Conservation (phyloP, 2,329 filamentous ascomycete genomes). For the Alternaria sp. region DNA sequence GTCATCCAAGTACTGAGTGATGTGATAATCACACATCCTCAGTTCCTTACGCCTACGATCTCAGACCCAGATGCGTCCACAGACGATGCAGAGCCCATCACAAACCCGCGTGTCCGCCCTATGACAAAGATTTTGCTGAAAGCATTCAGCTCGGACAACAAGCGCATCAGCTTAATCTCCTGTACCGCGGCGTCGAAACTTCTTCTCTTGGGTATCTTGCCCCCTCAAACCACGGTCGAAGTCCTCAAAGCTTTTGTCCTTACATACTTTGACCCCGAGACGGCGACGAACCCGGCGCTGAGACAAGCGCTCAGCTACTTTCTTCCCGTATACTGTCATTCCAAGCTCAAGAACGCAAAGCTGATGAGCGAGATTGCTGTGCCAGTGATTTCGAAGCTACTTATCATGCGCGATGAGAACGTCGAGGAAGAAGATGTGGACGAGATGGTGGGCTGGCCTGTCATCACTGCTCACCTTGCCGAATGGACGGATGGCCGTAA, state of each 20-base stretch:
- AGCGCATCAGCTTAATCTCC: constrained; percentile 81
- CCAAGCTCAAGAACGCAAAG: constrained; percentile 80
- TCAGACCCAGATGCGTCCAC: constrained; percentile 51
- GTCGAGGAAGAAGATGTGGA: constrained; percentile 76
- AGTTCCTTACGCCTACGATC: constrained; percentile 72
- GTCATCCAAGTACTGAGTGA: constrained; percentile 92
- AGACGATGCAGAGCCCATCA: constrained; percentile 44
- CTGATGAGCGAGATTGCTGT: constrained; percentile 80
- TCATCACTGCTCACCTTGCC: constrained; percentile 82
- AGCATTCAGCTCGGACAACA: constrained; percentile 72
- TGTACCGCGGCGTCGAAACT: constrained; percentile 86
- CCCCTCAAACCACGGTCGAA: constrained; percentile 61
- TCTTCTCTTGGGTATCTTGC: constrained; percentile 78
- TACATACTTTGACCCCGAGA: constrained; percentile 89
- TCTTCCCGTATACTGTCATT: constrained; percentile 93
- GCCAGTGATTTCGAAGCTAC: constrained; percentile 76
- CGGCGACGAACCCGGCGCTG: constrained; percentile 79
- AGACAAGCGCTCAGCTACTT: constrained; percentile 92
- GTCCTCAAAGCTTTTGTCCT: constrained; percentile 86
- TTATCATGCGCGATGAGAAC: constrained; percentile 66
- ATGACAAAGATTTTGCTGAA: constrained; percentile 87
- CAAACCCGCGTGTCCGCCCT: constrained; percentile 61
- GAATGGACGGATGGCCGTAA: constrained; percentile 97
- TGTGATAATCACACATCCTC: constrained; percentile 87
- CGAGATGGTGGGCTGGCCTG: constrained; percentile 77